These are phyloP conservation scores for Dictyophora rubrovolvata DNA, from an alignment of 768 basidiomycete species.

Conservation along the genomic window DNA sequence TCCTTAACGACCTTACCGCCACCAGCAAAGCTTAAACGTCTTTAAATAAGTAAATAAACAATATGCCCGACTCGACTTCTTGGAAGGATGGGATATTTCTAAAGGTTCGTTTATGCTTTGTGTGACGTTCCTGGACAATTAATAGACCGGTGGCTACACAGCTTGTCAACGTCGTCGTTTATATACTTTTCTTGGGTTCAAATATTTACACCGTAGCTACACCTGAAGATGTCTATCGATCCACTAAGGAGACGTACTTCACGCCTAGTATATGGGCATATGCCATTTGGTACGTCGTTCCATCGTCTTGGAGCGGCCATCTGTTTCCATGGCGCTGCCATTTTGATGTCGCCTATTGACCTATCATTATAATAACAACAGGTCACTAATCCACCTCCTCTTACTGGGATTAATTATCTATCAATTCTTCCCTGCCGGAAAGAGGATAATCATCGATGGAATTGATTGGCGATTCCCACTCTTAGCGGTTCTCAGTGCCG, in stretches of 20 bases:
- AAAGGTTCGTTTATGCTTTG: slow-evolving; percentile 41
- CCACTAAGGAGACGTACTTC: slow-evolving; percentile 79
- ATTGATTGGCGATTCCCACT: slow-evolving; percentile 89
- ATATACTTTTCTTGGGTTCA: slow-evolving; percentile 78
- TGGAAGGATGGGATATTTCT: slow-evolving; percentile 78
- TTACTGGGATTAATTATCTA: slow-evolving; percentile 87
- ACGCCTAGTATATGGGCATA: slow-evolving; percentile 94
- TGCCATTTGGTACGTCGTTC: slow-evolving; percentile 61
- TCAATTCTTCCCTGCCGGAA: slow-evolving; percentile 74
- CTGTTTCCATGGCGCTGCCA: not conserved
- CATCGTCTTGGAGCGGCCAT: not conserved
- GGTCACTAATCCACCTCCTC: slow-evolving; percentile 83
- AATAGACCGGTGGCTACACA: slow-evolving; percentile 14
- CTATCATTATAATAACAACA: slow-evolving; percentile 16
- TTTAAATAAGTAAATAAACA: no score
- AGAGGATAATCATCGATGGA: slow-evolving; percentile 72
- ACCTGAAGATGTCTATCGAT: slow-evolving; percentile 60
- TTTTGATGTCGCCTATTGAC: not conserved
- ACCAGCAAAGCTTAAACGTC: no score
- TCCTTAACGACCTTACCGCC: no score
- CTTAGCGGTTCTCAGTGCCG: slow-evolving; percentile 74
- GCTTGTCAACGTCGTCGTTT: slow-evolving; percentile 75
- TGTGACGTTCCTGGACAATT: not conserved
- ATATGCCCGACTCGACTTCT: slow-evolving; percentile 15
- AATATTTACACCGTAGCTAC: slow-evolving; percentile 81